Evolutionary conservation across 2,329 filamentous ascomycete species (phyloP).

Genomic region (Calcarisporium arbuscula): DNA sequence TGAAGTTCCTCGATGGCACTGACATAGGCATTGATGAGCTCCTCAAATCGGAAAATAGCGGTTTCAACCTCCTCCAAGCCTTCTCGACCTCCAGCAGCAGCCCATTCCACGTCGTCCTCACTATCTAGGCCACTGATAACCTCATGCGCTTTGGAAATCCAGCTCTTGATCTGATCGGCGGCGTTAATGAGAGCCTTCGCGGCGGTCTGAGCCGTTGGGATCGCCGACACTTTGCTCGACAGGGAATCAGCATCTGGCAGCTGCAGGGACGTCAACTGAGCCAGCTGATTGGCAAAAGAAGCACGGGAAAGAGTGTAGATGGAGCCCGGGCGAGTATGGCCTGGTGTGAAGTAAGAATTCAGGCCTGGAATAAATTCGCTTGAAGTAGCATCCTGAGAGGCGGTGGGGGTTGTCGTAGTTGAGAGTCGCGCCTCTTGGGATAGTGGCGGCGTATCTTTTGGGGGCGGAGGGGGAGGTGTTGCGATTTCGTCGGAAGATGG

Average conservation of each 20-base stretch:
- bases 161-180: constrained; percentile 85
- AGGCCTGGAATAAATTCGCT: constrained; percentile 44
- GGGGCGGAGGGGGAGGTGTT: constrained; percentile 31
- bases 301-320: constrained; percentile 90
- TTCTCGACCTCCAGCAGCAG: constrained; percentile 77
- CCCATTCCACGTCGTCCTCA: constrained; percentile 97
- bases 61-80: constrained; percentile 67
- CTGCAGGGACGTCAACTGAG: constrained; percentile 83
- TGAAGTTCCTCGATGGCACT: constrained; percentile 91
- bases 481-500: constrained; percentile 16
- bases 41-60: constrained; percentile 78
- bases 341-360: constrained; percentile 60
- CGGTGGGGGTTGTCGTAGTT: constrained; percentile 7
- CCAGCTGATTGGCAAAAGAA: constrained; percentile 89
- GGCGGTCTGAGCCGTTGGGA: constrained; percentile 79
- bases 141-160: constrained; percentile 88
- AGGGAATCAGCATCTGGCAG: constrained; percentile 81
- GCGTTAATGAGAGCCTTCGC: constrained; percentile 77
- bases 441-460: constrained; percentile 32
- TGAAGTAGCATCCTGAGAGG: constrained; percentile 16
- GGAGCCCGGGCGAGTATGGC: constrained; percentile 67
- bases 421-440: constrained; percentile 33
- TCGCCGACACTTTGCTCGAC: constrained; percentile 75
- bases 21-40: constrained; percentile 87
- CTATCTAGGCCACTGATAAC: constrained; percentile 85